Percentiles rank a stretch among this genome's conserved stretches.
These are phyloP conservation scores for Microbotryomycetes sp. DNA, from an alignment of 1,284 basidiomycete genomes.

Conservation along the genomic window DNA sequence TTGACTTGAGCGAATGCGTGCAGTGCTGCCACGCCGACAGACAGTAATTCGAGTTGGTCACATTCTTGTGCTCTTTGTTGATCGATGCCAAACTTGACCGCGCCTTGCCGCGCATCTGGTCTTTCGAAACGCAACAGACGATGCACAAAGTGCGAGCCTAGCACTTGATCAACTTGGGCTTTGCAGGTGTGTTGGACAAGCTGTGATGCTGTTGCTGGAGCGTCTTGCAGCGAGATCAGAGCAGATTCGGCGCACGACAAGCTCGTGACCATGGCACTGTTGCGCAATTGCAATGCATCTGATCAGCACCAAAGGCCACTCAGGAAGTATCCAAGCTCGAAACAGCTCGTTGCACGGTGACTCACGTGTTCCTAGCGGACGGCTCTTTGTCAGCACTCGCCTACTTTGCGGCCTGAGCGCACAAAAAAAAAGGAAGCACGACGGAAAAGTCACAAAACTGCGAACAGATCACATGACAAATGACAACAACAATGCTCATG, in stretches of 20 bases:
- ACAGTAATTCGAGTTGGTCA: constrained; percentile 50
- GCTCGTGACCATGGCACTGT: not conserved
- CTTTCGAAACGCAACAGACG: constrained; percentile 1
- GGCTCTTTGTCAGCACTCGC: too few relatives aligned
- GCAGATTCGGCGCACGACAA: constrained; percentile 11
- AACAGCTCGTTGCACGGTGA: too few relatives aligned
- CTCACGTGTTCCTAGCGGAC: too few relatives aligned
- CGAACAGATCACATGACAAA: too few relatives aligned
- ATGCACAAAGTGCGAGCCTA: constrained; percentile 10
- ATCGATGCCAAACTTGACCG: constrained; percentile 7
- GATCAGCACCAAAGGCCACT: not conserved
- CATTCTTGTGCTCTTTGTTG: not conserved
- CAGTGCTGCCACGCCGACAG: constrained; percentile 68
- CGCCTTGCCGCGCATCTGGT: not conserved
- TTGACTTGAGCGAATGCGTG: constrained; percentile 90
- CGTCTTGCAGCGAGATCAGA: constrained; percentile 12
- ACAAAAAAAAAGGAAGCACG: too few relatives aligned
- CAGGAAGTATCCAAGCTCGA: not conserved
- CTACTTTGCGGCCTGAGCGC: too few relatives aligned
- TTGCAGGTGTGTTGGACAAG: constrained; percentile 13
- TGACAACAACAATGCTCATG: not conserved
- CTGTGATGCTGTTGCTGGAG: not conserved
- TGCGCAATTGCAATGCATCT: not conserved
- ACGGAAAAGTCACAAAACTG: too few relatives aligned
- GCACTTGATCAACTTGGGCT: constrained; percentile 7